A percentile compares a stretch with the other conserved stretches of the same genome.
Evolutionary conservation across 2,329 filamentous ascomycete genomes (phyloP).

Genomic region (Chrysosporium queenslandicum): DNA sequence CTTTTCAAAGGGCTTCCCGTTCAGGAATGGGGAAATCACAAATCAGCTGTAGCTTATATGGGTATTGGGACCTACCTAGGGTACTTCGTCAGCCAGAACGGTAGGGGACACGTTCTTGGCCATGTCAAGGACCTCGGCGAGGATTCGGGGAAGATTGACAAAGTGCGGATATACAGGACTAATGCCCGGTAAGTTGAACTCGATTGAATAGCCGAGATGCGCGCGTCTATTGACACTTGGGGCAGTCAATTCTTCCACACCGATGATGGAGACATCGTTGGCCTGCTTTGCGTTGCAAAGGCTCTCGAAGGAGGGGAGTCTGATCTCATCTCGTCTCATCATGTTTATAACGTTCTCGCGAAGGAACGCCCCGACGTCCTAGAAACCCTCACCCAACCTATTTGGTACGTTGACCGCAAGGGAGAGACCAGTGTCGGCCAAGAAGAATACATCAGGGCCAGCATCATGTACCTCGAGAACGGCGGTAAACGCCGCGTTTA

Average conservation of each 20-base stretch:
- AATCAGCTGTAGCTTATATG: slow-evolving; percentile 83
- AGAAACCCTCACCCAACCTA: slow-evolving; percentile 60
- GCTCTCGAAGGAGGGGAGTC: slow-evolving; percentile 75
- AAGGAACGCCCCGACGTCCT: slow-evolving; percentile 67
- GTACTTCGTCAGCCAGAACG: slow-evolving; percentile 81
- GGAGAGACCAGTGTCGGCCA: slow-evolving; percentile 67
- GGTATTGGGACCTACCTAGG: slow-evolving; percentile 75
- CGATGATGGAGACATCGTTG: slow-evolving; percentile 74
- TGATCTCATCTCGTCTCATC: slow-evolving; percentile 67
- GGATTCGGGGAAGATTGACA: slow-evolving; percentile 69
- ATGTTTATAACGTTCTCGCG: slow-evolving; percentile 73
- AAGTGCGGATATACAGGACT: slow-evolving; percentile 82
- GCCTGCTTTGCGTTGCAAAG: slow-evolving; percentile 68
- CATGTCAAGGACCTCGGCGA: slow-evolving; percentile 85
- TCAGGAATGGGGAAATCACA: slow-evolving; percentile 61
- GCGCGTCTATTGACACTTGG: neutral
- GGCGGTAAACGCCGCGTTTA: slow-evolving; percentile 58
- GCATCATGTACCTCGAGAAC: slow-evolving; percentile 67
- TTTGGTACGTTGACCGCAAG: slow-evolving; percentile 91
- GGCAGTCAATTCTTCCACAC: slow-evolving; percentile 70
- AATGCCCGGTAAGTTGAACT: slow-evolving; percentile 49
- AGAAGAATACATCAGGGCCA: slow-evolving; percentile 61
- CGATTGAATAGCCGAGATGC: neutral
- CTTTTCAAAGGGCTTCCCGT: slow-evolving; percentile 81
- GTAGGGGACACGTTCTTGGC: slow-evolving; percentile 71